Conservation (phyloP, 176 grass and related monocot species). For the Thinopyrum elongatum region DNA sequence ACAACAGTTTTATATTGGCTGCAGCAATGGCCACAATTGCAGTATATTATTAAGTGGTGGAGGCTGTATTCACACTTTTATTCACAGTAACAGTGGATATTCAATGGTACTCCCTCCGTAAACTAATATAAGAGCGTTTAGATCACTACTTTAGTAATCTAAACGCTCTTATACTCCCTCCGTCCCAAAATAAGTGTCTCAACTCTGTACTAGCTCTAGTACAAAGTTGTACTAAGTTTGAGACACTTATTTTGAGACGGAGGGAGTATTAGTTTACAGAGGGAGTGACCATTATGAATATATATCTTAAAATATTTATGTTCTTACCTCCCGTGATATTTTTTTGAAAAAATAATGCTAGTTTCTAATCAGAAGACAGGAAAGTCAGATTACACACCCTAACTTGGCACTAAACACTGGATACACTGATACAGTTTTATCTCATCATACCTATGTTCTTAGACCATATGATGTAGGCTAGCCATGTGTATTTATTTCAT, state of each 20-base stretch:
- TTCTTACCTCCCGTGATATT: not conserved
- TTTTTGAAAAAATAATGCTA: not conserved
- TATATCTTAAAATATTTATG: not conserved
- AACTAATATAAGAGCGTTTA: too few species aligned
- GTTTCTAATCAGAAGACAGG: not conserved
- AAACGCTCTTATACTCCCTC: too few species aligned
- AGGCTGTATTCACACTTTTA: not conserved
- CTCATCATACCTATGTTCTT: constrained; percentile 8
- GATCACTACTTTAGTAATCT: too few species aligned
- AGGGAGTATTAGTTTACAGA: too few species aligned
- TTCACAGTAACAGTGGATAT: not conserved
- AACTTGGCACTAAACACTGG: not conserved
- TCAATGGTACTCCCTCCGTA: too few species aligned
- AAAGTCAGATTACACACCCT: not conserved
- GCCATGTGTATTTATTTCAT: not conserved
- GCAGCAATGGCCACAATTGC: not conserved
- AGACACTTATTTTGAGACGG: too few species aligned
- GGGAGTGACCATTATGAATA: not conserved
- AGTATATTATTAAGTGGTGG: not conserved
- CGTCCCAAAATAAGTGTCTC: too few species aligned
- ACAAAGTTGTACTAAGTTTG: too few species aligned
- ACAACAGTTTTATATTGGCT: not conserved
- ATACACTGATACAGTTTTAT: not conserved
- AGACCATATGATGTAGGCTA: not conserved
- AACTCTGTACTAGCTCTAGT: too few species aligned